Base-by-base conservation (phyloP, 179 eudicot genomes). In the Drosera spatulata region DNA sequence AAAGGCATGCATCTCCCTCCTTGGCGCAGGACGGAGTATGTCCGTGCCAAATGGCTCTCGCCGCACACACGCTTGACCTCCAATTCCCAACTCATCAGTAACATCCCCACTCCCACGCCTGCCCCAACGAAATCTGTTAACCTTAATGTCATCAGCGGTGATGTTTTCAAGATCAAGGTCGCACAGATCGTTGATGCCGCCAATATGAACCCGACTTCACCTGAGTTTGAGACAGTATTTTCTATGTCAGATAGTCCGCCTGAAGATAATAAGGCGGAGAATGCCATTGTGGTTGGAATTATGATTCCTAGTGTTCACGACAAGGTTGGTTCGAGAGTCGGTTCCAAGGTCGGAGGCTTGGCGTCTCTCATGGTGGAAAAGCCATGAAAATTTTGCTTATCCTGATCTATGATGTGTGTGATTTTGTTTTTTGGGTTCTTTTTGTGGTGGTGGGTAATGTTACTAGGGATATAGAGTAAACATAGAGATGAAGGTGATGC, bases 41-140 rank as follows among this genome's bases (percentile, higher is more conserved):
- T 85, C 66, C 75, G 67, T 37, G 82, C 88, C 50, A 85, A 85
- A 43, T 85, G 93, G 93, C 78, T 85, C 14, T 78, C 88, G 8
- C 66, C 78, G 2, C 78, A 79, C 39, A 76, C 64, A 60, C 78
- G 60, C 2, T n/a, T 7, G 60, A 53, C 55, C 0, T 46, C 60
- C 2, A 39, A 15, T 6, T 37, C 33, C 43, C 48, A 2, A 6
- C 0, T 48, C 50, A 7, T 58, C 8, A n/a, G 57, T 15, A n/a
- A 46, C 38, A 4, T 71, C 3, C 69, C 72, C 6, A 61, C 69
- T 2, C 54, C 56, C 71, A 65, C 71, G 2, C 56, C 50, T 63
- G 48, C 65, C 52, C 66, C 71, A 0, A 37, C 9, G 11, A 48
- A 59, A 54, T 50, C 57, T 7, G 13, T 14, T 5, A 15, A 14